phyloP scores from a whole-genome alignment of 78 protist genomes.

The Parvularia atlantis region DNA sequence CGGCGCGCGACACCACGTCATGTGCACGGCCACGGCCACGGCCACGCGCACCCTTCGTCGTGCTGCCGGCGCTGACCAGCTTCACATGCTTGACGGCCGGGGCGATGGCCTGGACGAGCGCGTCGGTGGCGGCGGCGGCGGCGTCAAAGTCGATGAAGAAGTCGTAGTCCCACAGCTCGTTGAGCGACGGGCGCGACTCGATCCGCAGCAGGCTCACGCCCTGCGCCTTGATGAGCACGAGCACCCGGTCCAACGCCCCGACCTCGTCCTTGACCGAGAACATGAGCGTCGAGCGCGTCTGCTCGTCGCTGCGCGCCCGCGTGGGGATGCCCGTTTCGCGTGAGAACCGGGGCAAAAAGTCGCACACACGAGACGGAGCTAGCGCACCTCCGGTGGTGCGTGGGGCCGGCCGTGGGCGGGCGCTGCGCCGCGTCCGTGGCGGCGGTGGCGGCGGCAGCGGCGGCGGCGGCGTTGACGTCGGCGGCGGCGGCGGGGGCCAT shows the following conservation, averaged over 20 bases:
- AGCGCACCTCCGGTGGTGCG: too few relatives aligned
- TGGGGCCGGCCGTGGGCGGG: too few relatives aligned
- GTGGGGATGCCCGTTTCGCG: too few relatives aligned
- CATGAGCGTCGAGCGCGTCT: neutral
- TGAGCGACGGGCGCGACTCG: constrained; percentile 21
- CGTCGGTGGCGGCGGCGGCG: neutral
- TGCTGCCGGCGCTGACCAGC: neutral
- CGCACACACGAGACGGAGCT: too few relatives aligned
- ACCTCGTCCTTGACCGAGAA: neutral
- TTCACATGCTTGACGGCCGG: neutral
- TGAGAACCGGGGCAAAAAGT: too few relatives aligned
- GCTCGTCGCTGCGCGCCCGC: too few relatives aligned
- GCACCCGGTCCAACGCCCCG: constrained; percentile 12
- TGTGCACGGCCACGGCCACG: neutral
- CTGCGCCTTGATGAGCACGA: neutral
- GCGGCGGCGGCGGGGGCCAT: too few relatives aligned
- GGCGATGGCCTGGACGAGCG: neutral
- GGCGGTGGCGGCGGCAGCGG: too few relatives aligned
- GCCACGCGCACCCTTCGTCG: neutral
- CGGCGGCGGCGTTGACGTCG: too few relatives aligned
- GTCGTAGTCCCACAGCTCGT: neutral
- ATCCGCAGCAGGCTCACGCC: constrained; percentile 3
- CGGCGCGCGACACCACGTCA: neutral
- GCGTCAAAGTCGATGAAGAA: constrained; percentile 3
- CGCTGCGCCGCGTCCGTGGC: too few relatives aligned